Conservation (phyloP, 129 eudicot species). For the Silybum marianum region DNA sequence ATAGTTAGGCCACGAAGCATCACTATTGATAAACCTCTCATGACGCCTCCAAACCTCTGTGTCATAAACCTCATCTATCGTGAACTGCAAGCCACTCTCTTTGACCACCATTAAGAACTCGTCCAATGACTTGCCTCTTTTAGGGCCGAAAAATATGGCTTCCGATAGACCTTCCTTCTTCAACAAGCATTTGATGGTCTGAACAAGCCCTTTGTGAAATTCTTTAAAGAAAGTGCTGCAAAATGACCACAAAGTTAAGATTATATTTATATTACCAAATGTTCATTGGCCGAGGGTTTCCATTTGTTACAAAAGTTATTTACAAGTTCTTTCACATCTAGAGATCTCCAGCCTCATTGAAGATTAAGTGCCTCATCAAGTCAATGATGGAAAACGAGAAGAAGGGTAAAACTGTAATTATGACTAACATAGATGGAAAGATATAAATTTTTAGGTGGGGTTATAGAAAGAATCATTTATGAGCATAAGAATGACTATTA, state of each 20-base stretch:
- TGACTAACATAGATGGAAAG: background rate
- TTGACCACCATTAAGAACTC: constrained; percentile 65
- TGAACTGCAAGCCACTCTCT: constrained; percentile 64
- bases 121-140: constrained; percentile 88
- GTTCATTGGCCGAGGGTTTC: no score
- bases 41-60: constrained; percentile 77
- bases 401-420: background rate
- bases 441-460: background rate
- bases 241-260: constrained; percentile 27
- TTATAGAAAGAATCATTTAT: background rate
- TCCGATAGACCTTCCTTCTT: constrained; percentile 66
- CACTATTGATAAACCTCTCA: constrained; percentile 42
- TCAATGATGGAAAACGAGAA: background rate
- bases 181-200: constrained; percentile 66
- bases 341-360: constrained; percentile 18
- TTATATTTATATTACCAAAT: no score
- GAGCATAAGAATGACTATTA: background rate
- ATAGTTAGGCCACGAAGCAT: constrained; percentile 79
- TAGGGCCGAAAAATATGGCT: constrained; percentile 89
- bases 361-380: constrained; percentile 10
- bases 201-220: constrained; percentile 84
- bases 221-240: constrained; percentile 94
- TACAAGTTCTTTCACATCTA: constrained; percentile 21
- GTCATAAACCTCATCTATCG: constrained; percentile 69
- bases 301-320: no score